Evolutionary conservation across 2,329 filamentous ascomycete genomes (phyloP).

Genomic region (Aaosphaeria pasadenensis): DNA sequence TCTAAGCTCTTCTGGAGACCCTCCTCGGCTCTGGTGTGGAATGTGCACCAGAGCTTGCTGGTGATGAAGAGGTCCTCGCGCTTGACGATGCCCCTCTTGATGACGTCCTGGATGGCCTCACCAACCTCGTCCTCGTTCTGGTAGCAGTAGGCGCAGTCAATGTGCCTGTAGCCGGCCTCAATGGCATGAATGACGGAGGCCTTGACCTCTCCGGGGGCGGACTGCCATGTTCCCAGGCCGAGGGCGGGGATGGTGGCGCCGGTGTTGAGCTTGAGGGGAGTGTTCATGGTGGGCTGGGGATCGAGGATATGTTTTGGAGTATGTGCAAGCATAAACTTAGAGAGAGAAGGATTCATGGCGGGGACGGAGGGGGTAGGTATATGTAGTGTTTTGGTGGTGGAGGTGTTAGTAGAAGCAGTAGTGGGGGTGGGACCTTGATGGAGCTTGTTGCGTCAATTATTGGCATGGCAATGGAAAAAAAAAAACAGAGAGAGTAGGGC

Average conservation of each 20-base stretch:
- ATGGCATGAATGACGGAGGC: slow-evolving; percentile 47
- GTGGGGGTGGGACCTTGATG: background rate
- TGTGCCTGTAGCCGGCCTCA: slow-evolving; percentile 50
- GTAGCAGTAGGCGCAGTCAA: slow-evolving; percentile 75
- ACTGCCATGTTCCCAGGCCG: slow-evolving; percentile 40
- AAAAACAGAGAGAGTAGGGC: too few relatives aligned
- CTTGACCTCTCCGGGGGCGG: slow-evolving; percentile 46
- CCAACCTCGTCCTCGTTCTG: slow-evolving; percentile 83
- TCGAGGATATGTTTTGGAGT: slow-evolving; percentile 36
- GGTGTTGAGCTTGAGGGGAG: slow-evolving; percentile 38
- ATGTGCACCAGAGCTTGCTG: slow-evolving; percentile 83
- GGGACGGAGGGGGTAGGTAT: slow-evolving; percentile 16
- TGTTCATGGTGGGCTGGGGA: slow-evolving; percentile 39
- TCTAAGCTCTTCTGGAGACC: slow-evolving; percentile 71
- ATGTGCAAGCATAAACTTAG: slow-evolving; percentile 37
- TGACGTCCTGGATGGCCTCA: slow-evolving; percentile 69
- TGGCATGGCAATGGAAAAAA: background rate
- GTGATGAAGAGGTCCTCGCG: slow-evolving; percentile 80
- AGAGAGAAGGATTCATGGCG: slow-evolving; percentile 38
- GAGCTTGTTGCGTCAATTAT: background rate
- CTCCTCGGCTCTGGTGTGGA: slow-evolving; percentile 66
- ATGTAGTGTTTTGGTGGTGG: slow-evolving; percentile 18
- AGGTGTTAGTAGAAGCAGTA: background rate
- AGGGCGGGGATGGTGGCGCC: slow-evolving; percentile 38
- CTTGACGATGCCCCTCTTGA: slow-evolving; percentile 65